Conservation (phyloP, 345 rosid genomes). For the Hibiscus syriacus region DNA sequence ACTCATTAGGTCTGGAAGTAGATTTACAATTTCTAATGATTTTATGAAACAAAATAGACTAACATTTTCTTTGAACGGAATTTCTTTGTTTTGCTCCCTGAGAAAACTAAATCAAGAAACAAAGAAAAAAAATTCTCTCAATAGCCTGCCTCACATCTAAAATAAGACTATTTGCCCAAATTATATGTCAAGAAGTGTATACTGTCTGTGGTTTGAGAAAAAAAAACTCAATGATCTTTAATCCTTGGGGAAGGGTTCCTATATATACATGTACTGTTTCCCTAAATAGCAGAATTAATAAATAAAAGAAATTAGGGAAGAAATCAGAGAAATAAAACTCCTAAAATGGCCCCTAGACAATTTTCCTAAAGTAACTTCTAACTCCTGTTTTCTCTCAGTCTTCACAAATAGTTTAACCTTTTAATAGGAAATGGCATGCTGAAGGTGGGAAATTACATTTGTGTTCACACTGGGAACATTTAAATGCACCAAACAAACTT, state of each 20-base stretch:
- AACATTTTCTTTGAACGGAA: background rate
- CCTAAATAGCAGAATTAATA: background rate
- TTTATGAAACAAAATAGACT: background rate
- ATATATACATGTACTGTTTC: background rate
- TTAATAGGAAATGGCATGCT: background rate
- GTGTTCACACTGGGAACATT: constrained; percentile 82
- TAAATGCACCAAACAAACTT: constrained; percentile 35
- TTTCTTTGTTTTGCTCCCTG: background rate
- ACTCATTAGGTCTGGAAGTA: background rate
- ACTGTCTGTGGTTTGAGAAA: background rate
- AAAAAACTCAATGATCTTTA: background rate
- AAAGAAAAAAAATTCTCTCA: background rate
- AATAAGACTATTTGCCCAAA: background rate
- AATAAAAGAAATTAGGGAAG: background rate
- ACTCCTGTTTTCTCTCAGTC: background rate
- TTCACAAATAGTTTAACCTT: background rate
- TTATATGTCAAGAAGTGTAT: constrained; percentile 6
- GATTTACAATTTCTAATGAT: background rate
- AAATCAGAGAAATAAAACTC: no score
- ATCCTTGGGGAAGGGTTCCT: background rate
- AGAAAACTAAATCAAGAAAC: background rate
- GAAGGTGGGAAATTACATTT: constrained; percentile 53
- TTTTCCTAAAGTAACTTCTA: background rate
- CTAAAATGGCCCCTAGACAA: no score
- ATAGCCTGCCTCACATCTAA: background rate